Conservation (phyloP, 805 yeast genomes). For the Millerozyma acaciae region DNA sequence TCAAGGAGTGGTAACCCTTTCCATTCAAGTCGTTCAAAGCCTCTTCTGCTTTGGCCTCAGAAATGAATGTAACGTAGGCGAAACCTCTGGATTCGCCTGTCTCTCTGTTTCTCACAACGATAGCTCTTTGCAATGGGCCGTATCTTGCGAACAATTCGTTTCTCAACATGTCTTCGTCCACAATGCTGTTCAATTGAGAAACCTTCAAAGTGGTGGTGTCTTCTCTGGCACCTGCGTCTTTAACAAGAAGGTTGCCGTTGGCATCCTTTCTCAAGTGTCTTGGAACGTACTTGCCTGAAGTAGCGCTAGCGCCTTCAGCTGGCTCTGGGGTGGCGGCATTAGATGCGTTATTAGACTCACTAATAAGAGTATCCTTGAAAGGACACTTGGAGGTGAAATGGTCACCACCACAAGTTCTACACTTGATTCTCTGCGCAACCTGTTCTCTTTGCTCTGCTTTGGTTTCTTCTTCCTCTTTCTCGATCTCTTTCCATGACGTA, state of each 20-base stretch:
- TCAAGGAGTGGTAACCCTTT: constrained; percentile 87
- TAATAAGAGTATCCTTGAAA: constrained; percentile 79
- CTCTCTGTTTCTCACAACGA: constrained; percentile 83
- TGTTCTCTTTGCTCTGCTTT: constrained; percentile 42
- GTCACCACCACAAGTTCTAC: constrained; percentile 92
- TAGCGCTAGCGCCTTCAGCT: constrained; percentile 16
- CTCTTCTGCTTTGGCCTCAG: constrained; percentile 63
- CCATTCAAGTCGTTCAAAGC: constrained; percentile 81
- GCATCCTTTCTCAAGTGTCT: constrained; percentile 46
- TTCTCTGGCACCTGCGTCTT: constrained; percentile 54
- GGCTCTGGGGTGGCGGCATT: constrained; percentile 34
- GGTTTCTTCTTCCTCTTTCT: constrained; percentile 64
- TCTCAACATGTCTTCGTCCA: constrained; percentile 77
- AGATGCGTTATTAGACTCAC: constrained; percentile 39
- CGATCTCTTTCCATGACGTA: constrained; percentile 72
- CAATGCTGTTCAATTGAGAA: constrained; percentile 83
- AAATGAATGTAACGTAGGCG: constrained; percentile 83
- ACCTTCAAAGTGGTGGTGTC: constrained; percentile 86
- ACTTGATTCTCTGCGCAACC: constrained; percentile 47
- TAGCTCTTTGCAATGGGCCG: constrained; percentile 71
- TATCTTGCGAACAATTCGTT: constrained; percentile 63
- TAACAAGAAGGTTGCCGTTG: constrained; percentile 35
- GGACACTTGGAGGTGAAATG: constrained; percentile 97
- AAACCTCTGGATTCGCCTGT: constrained; percentile 94
- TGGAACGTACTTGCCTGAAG: constrained; percentile 38